phyloP scores from a whole-genome alignment of 2,329 filamentous ascomycete species.

The Hymenoscyphus fraxineus region DNA sequence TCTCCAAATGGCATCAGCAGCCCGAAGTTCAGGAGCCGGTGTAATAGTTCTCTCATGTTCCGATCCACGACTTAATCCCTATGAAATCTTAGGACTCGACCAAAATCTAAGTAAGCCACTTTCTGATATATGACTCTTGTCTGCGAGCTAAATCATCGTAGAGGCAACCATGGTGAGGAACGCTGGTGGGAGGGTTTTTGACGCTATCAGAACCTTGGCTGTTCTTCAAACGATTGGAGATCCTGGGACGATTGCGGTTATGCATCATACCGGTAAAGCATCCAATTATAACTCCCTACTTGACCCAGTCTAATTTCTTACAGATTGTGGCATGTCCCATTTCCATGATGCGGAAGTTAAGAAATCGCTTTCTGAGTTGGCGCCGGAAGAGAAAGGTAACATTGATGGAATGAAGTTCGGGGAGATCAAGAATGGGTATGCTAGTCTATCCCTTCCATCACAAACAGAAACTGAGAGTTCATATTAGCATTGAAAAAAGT shows the following conservation, averaged over 20 bases:
- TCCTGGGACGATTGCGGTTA: conserved; percentile 23
- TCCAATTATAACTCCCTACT: background rate
- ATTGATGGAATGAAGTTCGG: conserved; percentile 22
- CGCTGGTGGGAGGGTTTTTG: conserved; percentile 23
- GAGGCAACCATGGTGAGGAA: conserved; percentile 26
- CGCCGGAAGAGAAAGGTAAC: conserved; percentile 14
- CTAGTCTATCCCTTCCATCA: background rate
- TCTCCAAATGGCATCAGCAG: conserved; percentile 17
- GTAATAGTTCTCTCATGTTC: conserved; percentile 25
- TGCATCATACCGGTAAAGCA: conserved; percentile 25
- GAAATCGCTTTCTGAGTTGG: conserved; percentile 18
- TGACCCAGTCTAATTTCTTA: background rate
- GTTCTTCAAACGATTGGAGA: conserved; percentile 23
- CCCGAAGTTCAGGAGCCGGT: conserved; percentile 17
- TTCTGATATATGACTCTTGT: background rate
- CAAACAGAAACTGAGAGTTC: background rate
- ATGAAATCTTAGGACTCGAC: conserved; percentile 24
- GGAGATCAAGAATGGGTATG: conserved; percentile 21
- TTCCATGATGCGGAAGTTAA: conserved; percentile 20
- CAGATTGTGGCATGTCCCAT: conserved; percentile 26
- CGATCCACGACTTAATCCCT: conserved; percentile 25
- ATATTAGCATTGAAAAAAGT: conserved; percentile 20
- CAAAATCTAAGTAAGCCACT: conserved; percentile 16
- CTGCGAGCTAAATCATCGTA: background rate
- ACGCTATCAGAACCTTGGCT: conserved; percentile 22